Evolutionary conservation across 2,329 filamentous ascomycete genomes (phyloP).

Genomic region (Pseudogymnoascus sp.): DNA sequence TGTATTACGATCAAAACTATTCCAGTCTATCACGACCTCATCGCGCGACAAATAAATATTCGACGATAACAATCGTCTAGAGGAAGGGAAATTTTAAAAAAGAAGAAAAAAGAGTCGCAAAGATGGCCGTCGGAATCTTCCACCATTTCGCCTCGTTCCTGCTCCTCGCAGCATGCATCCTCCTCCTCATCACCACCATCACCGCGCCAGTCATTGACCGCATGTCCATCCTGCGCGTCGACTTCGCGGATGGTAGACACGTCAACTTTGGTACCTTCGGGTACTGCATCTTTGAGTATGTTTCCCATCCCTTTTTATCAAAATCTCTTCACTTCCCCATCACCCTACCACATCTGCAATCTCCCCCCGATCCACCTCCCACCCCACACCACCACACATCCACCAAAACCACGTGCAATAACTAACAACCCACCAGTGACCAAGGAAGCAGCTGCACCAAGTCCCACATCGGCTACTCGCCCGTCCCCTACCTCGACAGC

Average conservation of each 20-base stretch:
- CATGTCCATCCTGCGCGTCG: conserved; percentile 47
- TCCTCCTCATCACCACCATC: conserved; percentile 52
- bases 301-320: not conserved
- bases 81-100: not conserved
- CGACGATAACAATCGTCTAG: not conserved
- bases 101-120: not conserved
- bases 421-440: not conserved
- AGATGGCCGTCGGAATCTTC: conserved; percentile 28
- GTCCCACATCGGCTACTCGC: conserved; percentile 49
- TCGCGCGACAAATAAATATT: not conserved
- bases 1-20: not conserved
- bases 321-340: not conserved
- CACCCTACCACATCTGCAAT: not conserved
- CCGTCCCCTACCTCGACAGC: conserved; percentile 37
- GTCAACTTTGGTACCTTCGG: conserved; percentile 56
- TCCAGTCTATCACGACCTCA: not conserved
- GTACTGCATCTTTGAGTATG: conserved; percentile 40
- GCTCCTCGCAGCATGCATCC: conserved; percentile 46
- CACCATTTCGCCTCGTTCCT: conserved; percentile 53
- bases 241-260: conserved; percentile 15
- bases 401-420: conserved; percentile 10
- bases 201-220: conserved; percentile 51
- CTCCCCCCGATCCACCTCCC: not conserved
- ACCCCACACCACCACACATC: not conserved
- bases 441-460: conserved; percentile 35